Evolutionary conservation across 768 basidiomycete species (phyloP).

Genomic region (Boletus sp.): DNA sequence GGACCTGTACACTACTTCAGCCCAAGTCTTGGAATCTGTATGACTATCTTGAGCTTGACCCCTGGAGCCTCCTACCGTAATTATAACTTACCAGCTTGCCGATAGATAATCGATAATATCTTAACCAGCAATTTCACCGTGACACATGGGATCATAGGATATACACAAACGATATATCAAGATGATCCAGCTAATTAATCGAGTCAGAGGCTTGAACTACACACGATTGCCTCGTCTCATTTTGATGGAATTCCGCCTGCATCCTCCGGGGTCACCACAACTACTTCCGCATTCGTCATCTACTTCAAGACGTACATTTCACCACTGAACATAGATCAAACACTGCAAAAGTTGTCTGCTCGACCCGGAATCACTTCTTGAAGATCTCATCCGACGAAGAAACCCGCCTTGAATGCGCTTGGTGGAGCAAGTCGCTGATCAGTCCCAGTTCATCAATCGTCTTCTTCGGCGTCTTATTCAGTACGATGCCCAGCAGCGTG

Average conservation of each 20-base stretch:
- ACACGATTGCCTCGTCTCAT: not conserved
- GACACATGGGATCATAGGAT: too few relatives aligned
- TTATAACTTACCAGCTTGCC: too few relatives aligned
- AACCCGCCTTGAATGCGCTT: not conserved
- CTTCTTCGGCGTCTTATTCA: slow-evolving; percentile 2
- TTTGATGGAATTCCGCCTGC: not conserved
- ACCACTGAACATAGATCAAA: not conserved
- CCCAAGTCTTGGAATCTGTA: not conserved
- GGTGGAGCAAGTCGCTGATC: not conserved
- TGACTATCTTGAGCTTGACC: too few relatives aligned
- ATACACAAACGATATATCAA: too few relatives aligned
- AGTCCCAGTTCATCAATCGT: slow-evolving; percentile 3
- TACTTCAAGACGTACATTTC: not conserved
- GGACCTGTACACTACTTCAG: not conserved
- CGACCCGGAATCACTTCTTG: not conserved
- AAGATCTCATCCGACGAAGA: not conserved
- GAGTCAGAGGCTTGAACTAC: too few relatives aligned
- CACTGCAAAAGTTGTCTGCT: not conserved
- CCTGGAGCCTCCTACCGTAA: too few relatives aligned
- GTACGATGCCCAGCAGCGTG: slow-evolving; percentile 14
- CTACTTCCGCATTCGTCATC: not conserved
- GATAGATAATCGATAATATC: too few relatives aligned
- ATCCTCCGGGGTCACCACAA: not conserved
- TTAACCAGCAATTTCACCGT: too few relatives aligned
- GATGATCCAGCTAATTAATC: too few relatives aligned